Conservation (phyloP, 306 rosid genomes). For the Cercis canadensis region DNA sequence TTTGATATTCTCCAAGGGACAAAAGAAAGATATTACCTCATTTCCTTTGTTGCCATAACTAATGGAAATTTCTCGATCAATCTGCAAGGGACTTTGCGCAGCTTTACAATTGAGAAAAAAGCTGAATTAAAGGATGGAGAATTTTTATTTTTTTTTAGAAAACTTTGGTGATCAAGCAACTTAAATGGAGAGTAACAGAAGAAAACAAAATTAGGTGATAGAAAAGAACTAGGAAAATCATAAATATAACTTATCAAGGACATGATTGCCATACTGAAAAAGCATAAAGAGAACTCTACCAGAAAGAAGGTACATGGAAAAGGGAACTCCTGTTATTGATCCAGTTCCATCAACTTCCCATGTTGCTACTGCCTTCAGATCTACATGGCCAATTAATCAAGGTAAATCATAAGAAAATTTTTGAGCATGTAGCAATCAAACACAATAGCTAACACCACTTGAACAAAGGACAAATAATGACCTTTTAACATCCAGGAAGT, state of each 20-base stretch:
- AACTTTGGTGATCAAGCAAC: constrained; percentile 32
- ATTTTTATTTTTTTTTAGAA: neutral
- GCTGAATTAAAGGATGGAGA: constrained; percentile 23
- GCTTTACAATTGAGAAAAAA: constrained; percentile 59
- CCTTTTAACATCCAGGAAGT: constrained; percentile 5
- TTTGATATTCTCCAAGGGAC: neutral
- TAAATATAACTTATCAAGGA: constrained; percentile 26
- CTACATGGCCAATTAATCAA: constrained; percentile 52
- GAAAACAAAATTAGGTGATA: constrained; percentile 3
- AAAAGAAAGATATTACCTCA: constrained; percentile 61
- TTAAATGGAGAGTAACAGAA: constrained; percentile 17
- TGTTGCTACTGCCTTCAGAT: constrained; percentile 79
- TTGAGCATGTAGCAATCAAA: neutral
- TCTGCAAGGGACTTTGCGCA: constrained; percentile 56
- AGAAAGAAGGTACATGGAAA: constrained; percentile 89
- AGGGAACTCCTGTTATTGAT: constrained; percentile 65
- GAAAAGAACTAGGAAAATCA: neutral
- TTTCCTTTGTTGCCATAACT: constrained; percentile 95
- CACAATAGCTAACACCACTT: constrained; percentile 8
- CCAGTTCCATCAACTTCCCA: constrained; percentile 97
- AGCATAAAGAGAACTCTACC: constrained; percentile 54
- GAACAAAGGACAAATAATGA: constrained; percentile 11
- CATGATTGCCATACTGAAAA: constrained; percentile 7
- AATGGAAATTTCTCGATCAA: constrained; percentile 71
- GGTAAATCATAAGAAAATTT: constrained; percentile 4